These are phyloP conservation scores for Aspergillus sp. DNA, from an alignment of 2,329 filamentous ascomycete species.

Conservation along the genomic window DNA sequence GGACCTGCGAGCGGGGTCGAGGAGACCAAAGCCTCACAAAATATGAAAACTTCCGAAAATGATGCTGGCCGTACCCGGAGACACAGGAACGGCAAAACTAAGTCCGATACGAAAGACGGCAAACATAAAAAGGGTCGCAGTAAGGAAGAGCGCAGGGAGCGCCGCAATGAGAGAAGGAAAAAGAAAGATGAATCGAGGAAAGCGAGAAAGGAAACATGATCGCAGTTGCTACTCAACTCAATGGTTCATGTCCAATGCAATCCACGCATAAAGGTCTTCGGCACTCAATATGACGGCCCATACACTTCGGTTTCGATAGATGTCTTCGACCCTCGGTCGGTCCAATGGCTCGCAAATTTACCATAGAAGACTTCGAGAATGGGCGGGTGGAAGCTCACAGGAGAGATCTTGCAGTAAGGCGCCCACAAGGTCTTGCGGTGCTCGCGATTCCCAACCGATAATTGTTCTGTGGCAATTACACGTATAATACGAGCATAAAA, in stretches of 20 bases:
- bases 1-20: slow-evolving; percentile 19
- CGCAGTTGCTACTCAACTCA: neutral
- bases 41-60: neutral
- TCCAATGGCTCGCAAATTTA: neutral
- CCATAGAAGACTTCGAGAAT: neutral
- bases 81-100: slow-evolving; percentile 28
- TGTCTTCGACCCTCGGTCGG: neutral
- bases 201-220: slow-evolving; percentile 29
- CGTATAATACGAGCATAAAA: neutral
- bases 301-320: neutral
- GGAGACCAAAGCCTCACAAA: neutral
- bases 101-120: slow-evolving; percentile 15
- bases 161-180: slow-evolving; percentile 38
- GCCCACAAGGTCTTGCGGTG: too few species aligned
- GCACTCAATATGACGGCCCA: neutral
- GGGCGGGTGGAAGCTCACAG: neutral
- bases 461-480: neutral
- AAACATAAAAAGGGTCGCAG: slow-evolving; percentile 28
- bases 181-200: slow-evolving; percentile 20
- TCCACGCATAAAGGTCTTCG: neutral
- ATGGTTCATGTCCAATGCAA: neutral
- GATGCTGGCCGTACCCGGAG: slow-evolving; percentile 12
- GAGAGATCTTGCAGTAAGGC: neutral
- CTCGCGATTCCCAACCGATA: neutral
- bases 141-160: slow-evolving; percentile 27